Evolutionary conservation across 2,329 filamentous ascomycete species (phyloP).

Genomic region (Fusarium oligoseptatum): DNA sequence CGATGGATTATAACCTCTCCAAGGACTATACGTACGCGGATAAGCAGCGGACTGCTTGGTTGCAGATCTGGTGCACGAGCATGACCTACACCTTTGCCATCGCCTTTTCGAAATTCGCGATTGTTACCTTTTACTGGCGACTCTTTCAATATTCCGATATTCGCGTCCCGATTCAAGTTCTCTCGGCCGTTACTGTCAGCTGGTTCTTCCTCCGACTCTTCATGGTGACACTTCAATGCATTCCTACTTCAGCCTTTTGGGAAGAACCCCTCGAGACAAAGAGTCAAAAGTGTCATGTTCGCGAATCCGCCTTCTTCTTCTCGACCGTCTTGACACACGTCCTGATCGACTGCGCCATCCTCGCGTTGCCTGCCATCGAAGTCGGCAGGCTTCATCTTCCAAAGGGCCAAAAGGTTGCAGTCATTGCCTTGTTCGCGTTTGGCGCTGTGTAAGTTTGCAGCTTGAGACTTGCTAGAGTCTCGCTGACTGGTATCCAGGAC

Average conservation of each 20-base stretch:
- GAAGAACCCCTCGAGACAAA: constrained; percentile 39
- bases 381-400: constrained; percentile 49
- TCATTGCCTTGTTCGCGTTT: constrained; percentile 48
- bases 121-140: constrained; percentile 49
- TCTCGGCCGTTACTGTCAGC: constrained; percentile 38
- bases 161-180: constrained; percentile 45
- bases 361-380: constrained; percentile 49
- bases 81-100: constrained; percentile 47
- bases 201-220: constrained; percentile 50
- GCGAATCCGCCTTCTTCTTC: constrained; percentile 50
- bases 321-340: constrained; percentile 50
- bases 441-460: constrained; percentile 43
- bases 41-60: constrained; percentile 32
- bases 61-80: constrained; percentile 46
- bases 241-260: constrained; percentile 52
- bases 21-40: constrained; percentile 28
- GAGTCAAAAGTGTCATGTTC: constrained; percentile 47
- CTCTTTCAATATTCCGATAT: constrained; percentile 48
- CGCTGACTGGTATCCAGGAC: constrained; percentile 14
- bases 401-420: constrained; percentile 46
- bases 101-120: constrained; percentile 47
- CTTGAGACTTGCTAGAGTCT: neutral
- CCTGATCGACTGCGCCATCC: constrained; percentile 49
- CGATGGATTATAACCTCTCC: constrained; percentile 30
- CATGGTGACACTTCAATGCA: constrained; percentile 50